Base-by-base conservation (phyloP, 106 monocot species). In the Phalaenopsis equestris region DNA sequence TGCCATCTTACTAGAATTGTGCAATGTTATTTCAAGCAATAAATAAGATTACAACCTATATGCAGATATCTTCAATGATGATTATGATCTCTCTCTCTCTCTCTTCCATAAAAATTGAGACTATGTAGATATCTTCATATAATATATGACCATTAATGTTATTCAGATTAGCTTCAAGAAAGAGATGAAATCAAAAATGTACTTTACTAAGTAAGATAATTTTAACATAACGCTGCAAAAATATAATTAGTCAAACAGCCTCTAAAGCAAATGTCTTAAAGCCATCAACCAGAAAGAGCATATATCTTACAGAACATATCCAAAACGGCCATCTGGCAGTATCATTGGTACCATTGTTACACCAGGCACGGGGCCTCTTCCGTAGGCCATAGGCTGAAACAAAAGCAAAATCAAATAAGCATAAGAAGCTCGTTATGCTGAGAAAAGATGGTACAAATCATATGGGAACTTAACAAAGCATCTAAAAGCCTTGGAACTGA, bases 271-370 rank as follows among this genome's bases (percentile, higher is more conserved):
- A 56, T 56, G 2, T 56, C 43, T 45, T 45, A 4, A 2, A 2
- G 14, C 2, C 56, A 56, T 61, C 3, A 38, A n/a, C 38, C 37
- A 70, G 12, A 38, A 9, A 70, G 37, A 70, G 8, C 16, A 14
- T 19, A 37, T 70, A 38, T 37, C 70, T 70, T 70, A 70, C 70
- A 70, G 37, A 4, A 84, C 82, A 82, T 89, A 86, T 15, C 82
- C 86, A 58, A 86, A 75, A 43, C 86, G 83, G 5, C 89, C 86
- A 79, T 89, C 86, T 80, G 84, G 86, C 23, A 89, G 55, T 73
- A 86, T 57, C 86, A 84, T 84, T 9, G 89, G 89, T 46, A 84
- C 84, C 86, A 86, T 89, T 24, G 86, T 75, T 79, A 86, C 83
- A 42, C 86, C 83, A 70, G 83, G 75, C 58, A 83, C 79, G 30